phyloP scores from a whole-genome alignment of 345 rosid genomes.

The Gossypium rotundifolium region DNA sequence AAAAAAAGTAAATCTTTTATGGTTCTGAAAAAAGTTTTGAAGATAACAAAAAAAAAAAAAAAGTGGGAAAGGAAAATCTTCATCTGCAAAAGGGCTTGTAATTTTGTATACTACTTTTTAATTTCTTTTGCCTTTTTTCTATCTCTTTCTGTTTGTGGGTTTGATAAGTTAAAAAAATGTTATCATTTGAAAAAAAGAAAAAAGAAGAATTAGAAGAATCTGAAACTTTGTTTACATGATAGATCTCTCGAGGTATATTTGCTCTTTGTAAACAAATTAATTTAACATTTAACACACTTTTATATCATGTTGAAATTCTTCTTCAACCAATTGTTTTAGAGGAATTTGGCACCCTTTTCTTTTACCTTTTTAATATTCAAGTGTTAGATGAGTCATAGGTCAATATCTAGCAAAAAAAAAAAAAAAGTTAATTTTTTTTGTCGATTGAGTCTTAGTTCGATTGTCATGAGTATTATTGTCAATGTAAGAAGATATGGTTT shows the following conservation, averaged over 20 bases:
- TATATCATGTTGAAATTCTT: background rate
- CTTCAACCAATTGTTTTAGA: background rate
- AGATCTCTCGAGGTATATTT: background rate
- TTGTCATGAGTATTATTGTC: no score
- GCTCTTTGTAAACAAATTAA: background rate
- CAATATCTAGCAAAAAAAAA: no score
- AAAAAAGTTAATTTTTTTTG: no score
- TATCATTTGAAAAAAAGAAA: no score
- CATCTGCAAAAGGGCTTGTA: background rate
- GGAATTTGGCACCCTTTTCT: background rate
- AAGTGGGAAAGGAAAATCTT: background rate
- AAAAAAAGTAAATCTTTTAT: background rate
- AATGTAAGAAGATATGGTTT: accelerated
- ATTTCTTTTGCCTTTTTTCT: no score
- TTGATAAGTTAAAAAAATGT: no score
- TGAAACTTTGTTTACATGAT: background rate
- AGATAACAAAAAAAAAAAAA: background rate
- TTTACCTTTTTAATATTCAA: background rate
- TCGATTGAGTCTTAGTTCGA: no score
- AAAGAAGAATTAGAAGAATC: no score
- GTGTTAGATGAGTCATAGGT: background rate
- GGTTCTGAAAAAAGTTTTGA: background rate
- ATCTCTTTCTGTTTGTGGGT: no score
- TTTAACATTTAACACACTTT: background rate
- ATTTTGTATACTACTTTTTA: no score